Evolutionary conservation across 2,329 filamentous ascomycete species (phyloP).

Genomic region (Mariannaea elegans): DNA sequence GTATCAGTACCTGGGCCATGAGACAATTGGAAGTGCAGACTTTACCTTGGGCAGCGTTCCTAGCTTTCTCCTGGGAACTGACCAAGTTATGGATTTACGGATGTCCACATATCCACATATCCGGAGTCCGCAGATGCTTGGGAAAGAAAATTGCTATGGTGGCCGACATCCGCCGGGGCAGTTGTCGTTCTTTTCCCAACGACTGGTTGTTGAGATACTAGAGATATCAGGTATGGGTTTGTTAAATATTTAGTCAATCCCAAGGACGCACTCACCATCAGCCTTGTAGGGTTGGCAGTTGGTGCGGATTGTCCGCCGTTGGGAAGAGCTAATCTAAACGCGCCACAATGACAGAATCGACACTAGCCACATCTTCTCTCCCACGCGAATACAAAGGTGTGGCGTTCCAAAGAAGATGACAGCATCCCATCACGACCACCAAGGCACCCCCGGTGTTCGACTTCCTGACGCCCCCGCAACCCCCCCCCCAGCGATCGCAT

Average conservation of each 20-base stretch:
- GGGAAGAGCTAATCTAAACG: not conserved
- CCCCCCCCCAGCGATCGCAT: conserved; percentile 30
- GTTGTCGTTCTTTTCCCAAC: not conserved
- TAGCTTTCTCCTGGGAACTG: not conserved
- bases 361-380: conserved; percentile 22
- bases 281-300: conserved; percentile 6
- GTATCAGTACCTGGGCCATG: not conserved
- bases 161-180: not conserved
- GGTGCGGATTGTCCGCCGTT: conserved; percentile 10
- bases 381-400: conserved; percentile 17
- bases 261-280: not conserved
- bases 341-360: not conserved
- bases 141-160: conserved; percentile 5
- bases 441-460: conserved; percentile 18
- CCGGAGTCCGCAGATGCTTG: not conserved
- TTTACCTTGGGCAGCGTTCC: not conserved
- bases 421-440: conserved; percentile 22
- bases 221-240: conserved; percentile 6
- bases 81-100: conserved; percentile 6
- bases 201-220: conserved; percentile 11
- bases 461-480: conserved; percentile 19
- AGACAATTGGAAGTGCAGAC: not conserved
- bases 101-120: not conserved
- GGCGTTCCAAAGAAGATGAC: conserved; percentile 34
- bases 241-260: not conserved